Percentiles rank a stretch among this genome's conserved stretches.
Conservation (phyloP, 345 rosid genomes). For the Euphorbia tirucalli region DNA sequence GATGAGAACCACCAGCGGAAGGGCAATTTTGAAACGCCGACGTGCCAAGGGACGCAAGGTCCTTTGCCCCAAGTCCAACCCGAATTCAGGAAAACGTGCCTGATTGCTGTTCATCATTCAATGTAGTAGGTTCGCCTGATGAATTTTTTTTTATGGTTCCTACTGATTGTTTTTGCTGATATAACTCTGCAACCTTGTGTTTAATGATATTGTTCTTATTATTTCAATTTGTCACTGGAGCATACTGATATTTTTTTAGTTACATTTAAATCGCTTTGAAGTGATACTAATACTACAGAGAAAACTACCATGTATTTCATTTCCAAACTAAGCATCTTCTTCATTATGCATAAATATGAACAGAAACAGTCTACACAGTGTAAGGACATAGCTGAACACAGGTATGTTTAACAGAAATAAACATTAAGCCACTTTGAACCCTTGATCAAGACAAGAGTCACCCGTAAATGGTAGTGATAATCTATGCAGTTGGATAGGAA, state of each 20-base stretch:
- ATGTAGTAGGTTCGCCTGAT: neutral
- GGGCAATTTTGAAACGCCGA: constrained; percentile 79
- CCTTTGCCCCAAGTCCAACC: constrained; percentile 87
- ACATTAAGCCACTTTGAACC: neutral
- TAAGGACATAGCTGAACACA: neutral
- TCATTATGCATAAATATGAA: constrained; percentile 1
- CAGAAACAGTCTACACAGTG: constrained; percentile 1
- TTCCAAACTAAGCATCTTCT: neutral
- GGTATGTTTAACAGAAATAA: neutral
- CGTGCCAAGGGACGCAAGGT: constrained; percentile 90
- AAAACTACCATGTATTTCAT: neutral
- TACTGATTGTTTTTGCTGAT: constrained; percentile 8
- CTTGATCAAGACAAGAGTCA: neutral
- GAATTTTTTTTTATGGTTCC: constrained; percentile 5
- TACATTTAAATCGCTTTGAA: too few relatives aligned
- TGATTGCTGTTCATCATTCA: constrained; percentile 15
- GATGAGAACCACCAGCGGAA: constrained; percentile 85
- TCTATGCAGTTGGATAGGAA: constrained; percentile 29
- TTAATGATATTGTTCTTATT: neutral
- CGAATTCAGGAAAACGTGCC: constrained; percentile 66
- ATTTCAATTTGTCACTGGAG: neutral
- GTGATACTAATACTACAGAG: neutral
- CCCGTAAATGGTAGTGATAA: neutral
- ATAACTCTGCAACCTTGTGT: neutral
- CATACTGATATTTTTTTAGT: neutral